Base-by-base conservation (phyloP, 805 yeast genomes). In the Candida incommunis region DNA sequence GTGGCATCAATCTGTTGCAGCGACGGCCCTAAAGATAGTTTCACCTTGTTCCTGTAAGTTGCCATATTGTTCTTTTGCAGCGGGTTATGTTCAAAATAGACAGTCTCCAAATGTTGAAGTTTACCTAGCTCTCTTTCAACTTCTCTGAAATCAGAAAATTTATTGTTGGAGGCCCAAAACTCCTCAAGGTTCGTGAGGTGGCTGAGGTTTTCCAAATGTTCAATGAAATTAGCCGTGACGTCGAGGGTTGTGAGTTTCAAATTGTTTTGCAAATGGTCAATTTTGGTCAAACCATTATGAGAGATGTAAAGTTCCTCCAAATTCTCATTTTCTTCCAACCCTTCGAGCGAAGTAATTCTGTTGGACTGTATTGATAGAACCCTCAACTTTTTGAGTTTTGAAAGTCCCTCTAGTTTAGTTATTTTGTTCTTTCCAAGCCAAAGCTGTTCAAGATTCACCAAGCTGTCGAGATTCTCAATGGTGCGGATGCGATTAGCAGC, bases 361-460 rank as follows among this genome's bases (percentile, higher is more conserved):
- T 92, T 92, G 4, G 94, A 78, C 63, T 92, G 98, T 47, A 92
- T 85, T 1, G 96, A 84, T 42, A 92, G 68, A 11, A 92, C 75
- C 45, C 75, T 74, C 53, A 92, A 70, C 47, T 81, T 81, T 43
- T 60, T 57, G 47, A 92, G 68, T 5, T 67, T 66, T 26, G 66
- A 61, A 45, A 92, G 65, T 57, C 82, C 81, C 51, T 82, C 72
- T 34, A 92, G 62, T 55, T 65, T 72, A 1, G 72, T 54, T 45
- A 92, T 83, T 50, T 73, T 72, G 62, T 92, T 92, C 57, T 87
- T 86, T 41, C 97, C 98, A 37, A 92, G 68, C 98, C 97, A 92
- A 41, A 92, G 66, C 58, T 88, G 82, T 51, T 76, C 74, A 40
- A 92, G 64, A 43, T 70, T 73, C 0, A 63, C 65, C 47, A 90